Base-by-base conservation (phyloP, 2,329 filamentous ascomycete species). In the Neophaeococcomyces aloes region DNA sequence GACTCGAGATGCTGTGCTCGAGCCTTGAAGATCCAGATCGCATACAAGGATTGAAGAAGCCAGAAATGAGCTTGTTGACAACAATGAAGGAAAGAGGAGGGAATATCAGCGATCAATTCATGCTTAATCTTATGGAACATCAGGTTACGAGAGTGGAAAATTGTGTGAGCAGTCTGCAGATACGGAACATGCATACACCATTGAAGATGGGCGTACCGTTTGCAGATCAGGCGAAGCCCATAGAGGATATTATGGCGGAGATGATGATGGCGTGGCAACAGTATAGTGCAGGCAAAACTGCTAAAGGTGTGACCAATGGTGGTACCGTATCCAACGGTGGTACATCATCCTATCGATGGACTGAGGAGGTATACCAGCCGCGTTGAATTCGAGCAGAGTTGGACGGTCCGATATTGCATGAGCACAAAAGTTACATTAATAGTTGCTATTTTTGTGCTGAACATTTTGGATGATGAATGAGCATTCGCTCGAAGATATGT, bases 91-190 rank as follows among this genome's bases (percentile, higher is more conserved):
- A 72, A 46, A 67, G 80, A 32, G 86, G 84, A 39, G 86, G 86
- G 8, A 87, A 95, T 60, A 77, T 95, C 42, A 86, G 88, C 21
- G 91, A 96, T 69, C 73, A 78, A 42, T 89, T 94, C 63, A 68
- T 96, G 63, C 66, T 94, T 44, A 87, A 86, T 57, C 86, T 98
- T 57, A 75, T 96, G 62, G 88, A 94, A 61, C 88, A 96, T 60
- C 87, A 95, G 72, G 83, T 98, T 54, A 88, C 84, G 61, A 79
- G 91, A 57, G 93, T 98, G 61, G 91, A 98, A 79, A 87, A 85
- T 40, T 91, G 85, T 59, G 75, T 88, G 54, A 83, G 82, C 25
- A 86, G 85, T 0, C 74, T 95, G 39, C 70, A 78, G 10, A 70
- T 94, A 56, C 81, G 89, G 38, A 82, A 94, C 62, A 75, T 93